Evolutionary conservation across 2,329 filamentous ascomycete genomes (phyloP).

Genomic region (Cordyceps tenuipes): DNA sequence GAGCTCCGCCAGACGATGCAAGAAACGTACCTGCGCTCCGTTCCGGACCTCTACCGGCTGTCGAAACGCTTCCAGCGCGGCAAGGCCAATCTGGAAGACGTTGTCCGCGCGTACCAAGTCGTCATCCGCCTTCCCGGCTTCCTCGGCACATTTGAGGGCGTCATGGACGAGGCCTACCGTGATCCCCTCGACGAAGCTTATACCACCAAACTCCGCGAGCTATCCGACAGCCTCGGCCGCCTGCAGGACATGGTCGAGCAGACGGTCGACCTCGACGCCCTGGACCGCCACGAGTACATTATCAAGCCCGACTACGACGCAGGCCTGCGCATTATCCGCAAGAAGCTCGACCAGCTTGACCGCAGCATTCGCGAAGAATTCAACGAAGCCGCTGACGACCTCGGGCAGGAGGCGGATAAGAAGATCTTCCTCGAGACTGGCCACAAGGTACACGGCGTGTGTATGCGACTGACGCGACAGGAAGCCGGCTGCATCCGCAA

Average conservation of each 20-base stretch:
- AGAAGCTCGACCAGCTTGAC: slow-evolving; percentile 78
- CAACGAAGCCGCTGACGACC: slow-evolving; percentile 63
- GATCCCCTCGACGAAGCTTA: slow-evolving; percentile 81
- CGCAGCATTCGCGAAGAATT: slow-evolving; percentile 81
- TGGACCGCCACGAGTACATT: slow-evolving; percentile 96
- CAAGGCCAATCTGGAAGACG: slow-evolving; percentile 87
- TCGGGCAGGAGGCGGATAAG: slow-evolving; percentile 91
- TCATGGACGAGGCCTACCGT: slow-evolving; percentile 93
- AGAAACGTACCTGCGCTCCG: slow-evolving; percentile 85
- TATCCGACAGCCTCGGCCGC: slow-evolving; percentile 71
- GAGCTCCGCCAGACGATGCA: slow-evolving; percentile 93
- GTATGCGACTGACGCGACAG: slow-evolving; percentile 83
- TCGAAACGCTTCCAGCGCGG: slow-evolving; percentile 92
- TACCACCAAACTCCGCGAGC: slow-evolving; percentile 69
- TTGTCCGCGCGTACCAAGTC: slow-evolving; percentile 91
- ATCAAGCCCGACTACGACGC: slow-evolving; percentile 99
- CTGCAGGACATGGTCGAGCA: slow-evolving; percentile 98
- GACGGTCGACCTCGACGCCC: slow-evolving; percentile 87
- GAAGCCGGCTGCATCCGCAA: slow-evolving; percentile 92
- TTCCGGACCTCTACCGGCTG: slow-evolving; percentile 88
- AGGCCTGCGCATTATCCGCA: slow-evolving; percentile 74
- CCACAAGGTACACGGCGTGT: slow-evolving; percentile 93
- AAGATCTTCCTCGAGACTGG: slow-evolving; percentile 91
- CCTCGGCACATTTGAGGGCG: slow-evolving; percentile 76
- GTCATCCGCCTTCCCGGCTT: slow-evolving; percentile 87